These are phyloP conservation scores for Neonectria faginata DNA, from an alignment of 2,329 filamentous ascomycete species.

Conservation along the genomic window DNA sequence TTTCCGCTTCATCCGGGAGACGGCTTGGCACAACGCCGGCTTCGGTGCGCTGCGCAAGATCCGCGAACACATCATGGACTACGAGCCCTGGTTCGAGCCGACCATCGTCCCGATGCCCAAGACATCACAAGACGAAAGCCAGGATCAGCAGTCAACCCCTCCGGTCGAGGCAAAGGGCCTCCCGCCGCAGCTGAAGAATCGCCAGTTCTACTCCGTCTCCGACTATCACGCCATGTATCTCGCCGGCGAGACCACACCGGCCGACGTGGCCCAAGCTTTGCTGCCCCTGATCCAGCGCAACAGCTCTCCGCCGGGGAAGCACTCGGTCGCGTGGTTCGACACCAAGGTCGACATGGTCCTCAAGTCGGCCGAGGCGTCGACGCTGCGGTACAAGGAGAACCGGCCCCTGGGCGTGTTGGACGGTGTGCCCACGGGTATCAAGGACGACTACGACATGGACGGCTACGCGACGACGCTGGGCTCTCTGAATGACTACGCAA, in stretches of 20 bases:
- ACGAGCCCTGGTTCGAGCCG: conserved; percentile 60
- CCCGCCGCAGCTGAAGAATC: conserved; percentile 52
- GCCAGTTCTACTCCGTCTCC: conserved; percentile 52
- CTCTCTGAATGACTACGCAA: conserved; percentile 69
- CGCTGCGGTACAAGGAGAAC: conserved; percentile 62
- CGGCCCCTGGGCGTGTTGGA: conserved; percentile 73
- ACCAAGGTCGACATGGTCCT: conserved; percentile 56
- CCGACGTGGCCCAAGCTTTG: conserved; percentile 58
- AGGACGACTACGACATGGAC: conserved; percentile 81
- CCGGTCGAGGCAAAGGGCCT: conserved; percentile 3
- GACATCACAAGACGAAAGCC: conserved; percentile 43
- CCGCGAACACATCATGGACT: conserved; percentile 62
- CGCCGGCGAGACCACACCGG: conserved; percentile 58
- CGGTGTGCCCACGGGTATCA: conserved; percentile 79
- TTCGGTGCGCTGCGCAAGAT: conserved; percentile 69
- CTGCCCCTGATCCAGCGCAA: conserved; percentile 59
- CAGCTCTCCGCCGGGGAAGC: conserved; percentile 50
- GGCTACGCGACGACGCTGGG: conserved; percentile 77
- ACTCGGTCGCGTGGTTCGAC: conserved; percentile 60
- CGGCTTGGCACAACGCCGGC: conserved; percentile 70
- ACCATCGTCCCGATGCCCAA: conserved; percentile 54
- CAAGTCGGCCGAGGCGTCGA: conserved; percentile 58
- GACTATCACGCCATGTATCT: conserved; percentile 60
- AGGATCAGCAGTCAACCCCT: conserved; percentile 19
- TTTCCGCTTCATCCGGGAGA: conserved; percentile 40